Percentiles rank a stretch among this genome's conserved stretches.
phyloP scores from a whole-genome alignment of 768 basidiomycete species.

The Phallus indusiatus region DNA sequence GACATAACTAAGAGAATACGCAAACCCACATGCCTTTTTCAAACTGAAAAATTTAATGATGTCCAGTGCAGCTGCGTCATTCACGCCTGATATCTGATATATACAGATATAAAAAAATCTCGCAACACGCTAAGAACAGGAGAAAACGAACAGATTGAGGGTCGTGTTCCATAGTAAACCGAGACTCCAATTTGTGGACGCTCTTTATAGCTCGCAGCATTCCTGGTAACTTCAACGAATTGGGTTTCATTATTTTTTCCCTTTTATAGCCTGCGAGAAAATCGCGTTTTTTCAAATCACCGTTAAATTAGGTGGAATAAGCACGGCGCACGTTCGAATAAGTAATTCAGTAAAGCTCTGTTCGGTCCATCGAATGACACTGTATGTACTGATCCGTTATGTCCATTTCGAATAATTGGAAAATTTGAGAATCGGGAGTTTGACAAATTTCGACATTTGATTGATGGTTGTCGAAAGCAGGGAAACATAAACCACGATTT shows the following conservation, averaged over 20 bases:
- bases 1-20: background rate
- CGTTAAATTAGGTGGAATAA: background rate
- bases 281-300: background rate
- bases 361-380: slow-evolving; percentile 3
- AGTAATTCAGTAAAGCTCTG: background rate
- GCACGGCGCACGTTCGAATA: background rate
- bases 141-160: background rate
- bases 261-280: background rate
- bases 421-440: too few relatives aligned
- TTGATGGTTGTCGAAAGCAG: too few relatives aligned
- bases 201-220: background rate
- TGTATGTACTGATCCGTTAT: too few relatives aligned
- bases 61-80: background rate
- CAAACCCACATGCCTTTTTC: background rate
- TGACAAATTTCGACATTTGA: too few relatives aligned
- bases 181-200: slow-evolving; percentile 5
- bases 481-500: too few relatives aligned
- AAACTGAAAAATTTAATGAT: background rate
- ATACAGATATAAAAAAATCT: background rate
- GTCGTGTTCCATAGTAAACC: background rate
- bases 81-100: background rate
- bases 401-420: too few relatives aligned
- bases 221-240: background rate
- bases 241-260: background rate
- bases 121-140: background rate